Evolutionary conservation across 306 rosid species (phyloP).

Genomic region (Trichosanthes cucumerina): DNA sequence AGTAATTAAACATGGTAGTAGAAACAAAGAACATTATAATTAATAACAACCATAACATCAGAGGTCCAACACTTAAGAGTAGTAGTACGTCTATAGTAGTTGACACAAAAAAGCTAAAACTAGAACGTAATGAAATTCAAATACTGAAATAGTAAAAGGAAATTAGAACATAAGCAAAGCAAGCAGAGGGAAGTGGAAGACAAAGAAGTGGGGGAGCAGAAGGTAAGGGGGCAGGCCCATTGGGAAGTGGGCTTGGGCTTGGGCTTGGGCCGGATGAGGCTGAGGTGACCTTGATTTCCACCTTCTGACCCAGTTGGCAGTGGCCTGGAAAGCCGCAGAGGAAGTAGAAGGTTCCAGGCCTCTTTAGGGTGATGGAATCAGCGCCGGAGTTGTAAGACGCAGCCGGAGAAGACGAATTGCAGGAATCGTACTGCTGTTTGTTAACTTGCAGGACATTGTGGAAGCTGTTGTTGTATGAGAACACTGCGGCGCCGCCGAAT

Average conservation of each 20-base stretch:
- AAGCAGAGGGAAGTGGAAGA: background rate
- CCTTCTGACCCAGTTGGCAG: slow-evolving; percentile 20
- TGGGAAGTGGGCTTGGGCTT: background rate
- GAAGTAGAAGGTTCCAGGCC: slow-evolving; percentile 20
- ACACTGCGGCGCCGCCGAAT: slow-evolving; percentile 5
- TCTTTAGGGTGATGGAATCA: slow-evolving; percentile 9
- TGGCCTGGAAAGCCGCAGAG: slow-evolving; percentile 20
- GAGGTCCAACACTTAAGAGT: background rate
- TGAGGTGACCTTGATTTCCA: slow-evolving; percentile 17
- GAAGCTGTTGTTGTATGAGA: slow-evolving; percentile 9
- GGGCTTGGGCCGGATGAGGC: background rate
- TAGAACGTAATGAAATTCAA: background rate
- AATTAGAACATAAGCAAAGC: no score
- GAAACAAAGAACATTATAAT: no score
- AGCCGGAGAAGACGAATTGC: slow-evolving; percentile 16
- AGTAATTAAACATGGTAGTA: no score
- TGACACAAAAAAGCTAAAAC: no score
- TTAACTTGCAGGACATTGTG: slow-evolving; percentile 22
- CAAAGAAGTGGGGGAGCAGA: background rate
- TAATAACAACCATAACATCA: no score
- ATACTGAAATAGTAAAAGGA: background rate
- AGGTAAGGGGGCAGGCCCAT: background rate
- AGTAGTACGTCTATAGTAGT: no score
- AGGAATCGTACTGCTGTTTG: slow-evolving; percentile 6
- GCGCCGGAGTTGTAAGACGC: slow-evolving; percentile 5